Evolutionary conservation across 768 basidiomycete genomes (phyloP), one percentile per base, ranked within the genome.

Genomic region (Amanita phalloides): DNA sequence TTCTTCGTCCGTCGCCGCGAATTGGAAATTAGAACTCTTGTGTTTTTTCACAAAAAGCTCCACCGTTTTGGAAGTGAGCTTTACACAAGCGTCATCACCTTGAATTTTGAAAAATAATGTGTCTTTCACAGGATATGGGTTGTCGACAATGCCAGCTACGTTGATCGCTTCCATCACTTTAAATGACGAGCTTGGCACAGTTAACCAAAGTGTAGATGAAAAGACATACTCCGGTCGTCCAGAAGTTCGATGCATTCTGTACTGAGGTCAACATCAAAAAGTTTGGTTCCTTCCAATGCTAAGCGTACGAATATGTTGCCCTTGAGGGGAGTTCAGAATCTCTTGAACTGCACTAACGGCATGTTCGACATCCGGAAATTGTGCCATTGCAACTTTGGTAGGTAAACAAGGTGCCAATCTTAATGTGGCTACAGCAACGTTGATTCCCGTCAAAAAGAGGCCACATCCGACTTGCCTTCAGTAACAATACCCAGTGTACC

Each of bases 41-140:
- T 94, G 81, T 58, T 72, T 78, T 58, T 78, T 71, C 20, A 82
- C 78, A 25, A 95, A 79, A 6, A 65, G 60, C 56, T 81, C 71
- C 23, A 90, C 76, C 17, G 71, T 65, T 41, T 76, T 71, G 0
- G 85, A 78, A 0, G 87, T 75, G 38, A 76, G 74, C 3, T 76
- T 61, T 30, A 86, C 77, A 4, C 77, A 73, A 9, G 72, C 65
- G 0, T 75, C 68, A 32, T 87, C 80, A 2, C 91, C 91, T 62
- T 93, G 90, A 48, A 96, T 77, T 64, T 95, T 94, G 75, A 97
- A 90, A 69, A 96, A 91, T 8, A 96, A 75, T 0, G 84, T 84
- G 60, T 93, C 90, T 55, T 75, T 68, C 17, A 81, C 80, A 3
- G 84, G 84, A 61, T 84, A 88, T 42, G 78, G 71, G 49, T 62